A percentile compares a stretch with the other conserved stretches of the same genome.
These are phyloP conservation scores for Cnidoscolus chayamansa DNA, from an alignment of 441 rosid species.

Conservation along the genomic window DNA sequence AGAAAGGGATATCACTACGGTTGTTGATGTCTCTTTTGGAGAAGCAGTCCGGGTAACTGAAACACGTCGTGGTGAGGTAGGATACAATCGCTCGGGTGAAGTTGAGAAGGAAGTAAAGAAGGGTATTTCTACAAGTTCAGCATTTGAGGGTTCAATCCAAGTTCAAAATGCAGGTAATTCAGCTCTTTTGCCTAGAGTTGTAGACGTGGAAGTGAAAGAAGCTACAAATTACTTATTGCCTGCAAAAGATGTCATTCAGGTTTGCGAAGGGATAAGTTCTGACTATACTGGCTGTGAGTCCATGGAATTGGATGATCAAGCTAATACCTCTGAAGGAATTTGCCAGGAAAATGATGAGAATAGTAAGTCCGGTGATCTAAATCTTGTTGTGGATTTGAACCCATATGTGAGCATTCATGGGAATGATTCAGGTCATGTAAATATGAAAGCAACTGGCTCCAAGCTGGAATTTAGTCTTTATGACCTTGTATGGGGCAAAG, in stretches of 20 bases:
- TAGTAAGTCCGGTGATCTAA: constrained; percentile 14
- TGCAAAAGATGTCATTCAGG: not conserved
- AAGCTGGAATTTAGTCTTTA: constrained; percentile 33
- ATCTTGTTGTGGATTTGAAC: constrained; percentile 35
- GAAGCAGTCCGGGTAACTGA: not conserved
- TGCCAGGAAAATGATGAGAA: constrained; percentile 10
- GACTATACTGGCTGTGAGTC: constrained; percentile 19
- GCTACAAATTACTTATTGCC: not conserved
- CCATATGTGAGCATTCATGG: constrained; percentile 20
- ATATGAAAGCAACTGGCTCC: constrained; percentile 13
- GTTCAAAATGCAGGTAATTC: constrained; percentile 3
- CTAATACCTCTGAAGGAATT: constrained; percentile 16
- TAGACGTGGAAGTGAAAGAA: constrained; percentile 11
- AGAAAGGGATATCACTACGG: constrained; percentile 4
- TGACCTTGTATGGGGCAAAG: constrained; percentile 90
- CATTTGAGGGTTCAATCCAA: not conserved
- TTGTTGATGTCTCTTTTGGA: not conserved
- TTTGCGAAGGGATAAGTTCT: constrained; percentile 3
- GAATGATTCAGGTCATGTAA: constrained; percentile 21
- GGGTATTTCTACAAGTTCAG: constrained; percentile 1
- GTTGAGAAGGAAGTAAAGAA: constrained; percentile 19
- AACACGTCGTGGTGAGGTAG: constrained; percentile 16
- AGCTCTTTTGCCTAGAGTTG: not conserved
- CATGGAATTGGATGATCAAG: constrained; percentile 24
- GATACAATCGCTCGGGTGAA: constrained; percentile 2